Base-by-base conservation (phyloP, 768 basidiomycete genomes). In the Pleurotus eryngii region DNA sequence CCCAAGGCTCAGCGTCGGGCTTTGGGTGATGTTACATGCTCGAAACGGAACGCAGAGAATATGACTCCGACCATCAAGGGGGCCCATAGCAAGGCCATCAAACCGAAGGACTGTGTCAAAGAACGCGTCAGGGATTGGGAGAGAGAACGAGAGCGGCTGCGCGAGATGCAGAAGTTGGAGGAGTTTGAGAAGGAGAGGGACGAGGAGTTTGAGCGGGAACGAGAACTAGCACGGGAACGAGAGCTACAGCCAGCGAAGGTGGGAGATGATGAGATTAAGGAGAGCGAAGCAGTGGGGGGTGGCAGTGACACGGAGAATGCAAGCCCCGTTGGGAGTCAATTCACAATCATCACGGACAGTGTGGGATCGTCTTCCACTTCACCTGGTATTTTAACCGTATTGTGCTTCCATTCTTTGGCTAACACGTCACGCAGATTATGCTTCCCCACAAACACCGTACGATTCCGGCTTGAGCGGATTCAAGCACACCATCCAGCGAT, bases 51-150 rank as follows among this genome's bases (percentile, higher is more conserved):
- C 35, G 27, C 27, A 11, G 65, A 67, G 49, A 67, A 65, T 27
- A 51, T 39, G 37, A 49, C 55, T 43, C 59, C 50, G 50, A 37
- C 55, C 46, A 49, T 49, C 54, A 57, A 59, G 22, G 43, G 14
- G 7, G 37, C 22, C 9, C 26, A 49, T 42, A 37, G 42, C 58
- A 57, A 48, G 54, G 55, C 59, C 30, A 64, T 62, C 17, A 67
- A 64, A 59, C 67, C 61, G 8, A 78, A 77, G 53, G 81, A 80
- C 46, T 74, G 70, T 55, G 80, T 80, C 15, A 79, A 78, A 57
- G 81, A 88, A 57, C 76, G 89, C 9, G 85, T 90, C 61, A 76
- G 76, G 61, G 89, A 90, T 62, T 91, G 89, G 88, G 88, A 91
- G 66, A 74, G 83, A 42, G 88, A 90, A 68, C 79, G 81, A 37